phyloP scores from a whole-genome alignment of 2,329 filamentous ascomycete genomes.

The Botryosphaeria dothidea region DNA sequence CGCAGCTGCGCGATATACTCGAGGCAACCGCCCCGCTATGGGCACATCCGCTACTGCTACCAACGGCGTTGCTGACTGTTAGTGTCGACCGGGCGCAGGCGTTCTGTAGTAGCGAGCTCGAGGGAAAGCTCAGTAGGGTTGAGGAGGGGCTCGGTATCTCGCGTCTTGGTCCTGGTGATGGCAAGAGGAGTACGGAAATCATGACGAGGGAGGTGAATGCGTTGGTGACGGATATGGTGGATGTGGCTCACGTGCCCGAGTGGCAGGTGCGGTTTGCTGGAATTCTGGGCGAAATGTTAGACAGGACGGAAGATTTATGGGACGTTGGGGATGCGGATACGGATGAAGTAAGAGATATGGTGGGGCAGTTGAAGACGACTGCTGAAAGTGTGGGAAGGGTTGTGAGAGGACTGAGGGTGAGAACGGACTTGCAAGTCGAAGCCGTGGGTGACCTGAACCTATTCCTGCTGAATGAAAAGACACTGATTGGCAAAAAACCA shows the following conservation, averaged over 20 bases:
- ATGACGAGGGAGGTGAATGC: neutral
- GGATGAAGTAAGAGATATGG: neutral
- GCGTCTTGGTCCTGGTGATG: neutral
- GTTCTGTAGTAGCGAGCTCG: neutral
- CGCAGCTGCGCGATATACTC: neutral
- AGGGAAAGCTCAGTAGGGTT: neutral
- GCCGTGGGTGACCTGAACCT: neutral
- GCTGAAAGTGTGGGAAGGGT: neutral
- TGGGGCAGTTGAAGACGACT: neutral
- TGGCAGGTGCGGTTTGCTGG: neutral
- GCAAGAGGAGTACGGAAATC: neutral
- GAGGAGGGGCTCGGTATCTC: neutral
- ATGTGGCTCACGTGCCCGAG: neutral
- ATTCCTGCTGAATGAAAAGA: neutral
- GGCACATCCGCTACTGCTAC: slow-evolving; percentile 6
- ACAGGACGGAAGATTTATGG: neutral
- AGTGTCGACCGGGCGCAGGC: neutral
- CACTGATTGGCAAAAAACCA: neutral
- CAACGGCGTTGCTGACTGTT: neutral
- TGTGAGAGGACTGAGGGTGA: neutral
- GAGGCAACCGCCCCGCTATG: neutral
- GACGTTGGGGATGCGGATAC: neutral
- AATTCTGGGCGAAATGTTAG: neutral
- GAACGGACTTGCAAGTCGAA: neutral
- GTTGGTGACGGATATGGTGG: neutral